Percentiles rank a stretch among this genome's conserved stretches.
phyloP scores from a whole-genome alignment of 129 eudicot genomes.

The Escallonia herrerae region DNA sequence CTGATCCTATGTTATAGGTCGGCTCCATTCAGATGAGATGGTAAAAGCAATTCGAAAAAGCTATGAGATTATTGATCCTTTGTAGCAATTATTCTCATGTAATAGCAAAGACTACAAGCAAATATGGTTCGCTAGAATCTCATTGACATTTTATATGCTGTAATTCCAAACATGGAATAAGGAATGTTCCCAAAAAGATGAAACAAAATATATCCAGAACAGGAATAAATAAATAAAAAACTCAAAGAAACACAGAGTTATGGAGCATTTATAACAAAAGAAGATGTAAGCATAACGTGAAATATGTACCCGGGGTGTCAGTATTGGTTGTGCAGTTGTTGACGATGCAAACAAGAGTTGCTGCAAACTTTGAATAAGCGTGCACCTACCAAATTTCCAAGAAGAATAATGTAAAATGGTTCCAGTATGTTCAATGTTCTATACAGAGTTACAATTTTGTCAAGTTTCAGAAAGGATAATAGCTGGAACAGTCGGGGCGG shows the following conservation, averaged over 20 bases:
- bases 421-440: neutral
- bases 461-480: neutral
- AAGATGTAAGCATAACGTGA: neutral
- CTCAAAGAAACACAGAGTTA: neutral
- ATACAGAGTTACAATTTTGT: conserved; percentile 4
- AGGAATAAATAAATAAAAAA: neutral
- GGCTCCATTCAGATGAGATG: neutral
- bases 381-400: conserved; percentile 50
- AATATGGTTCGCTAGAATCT: neutral
- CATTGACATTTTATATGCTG: neutral
- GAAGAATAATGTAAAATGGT: conserved; percentile 5
- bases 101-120: too few relatives aligned
- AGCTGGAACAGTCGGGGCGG: too few relatives aligned
- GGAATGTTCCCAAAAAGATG: too few relatives aligned
- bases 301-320: conserved; percentile 74
- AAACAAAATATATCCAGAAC: neutral
- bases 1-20: too few relatives aligned
- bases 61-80: too few relatives aligned
- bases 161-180: too few relatives aligned
- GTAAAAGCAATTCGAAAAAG: too few relatives aligned
- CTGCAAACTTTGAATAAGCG: conserved; percentile 88
- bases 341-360: conserved; percentile 92
- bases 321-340: conserved; percentile 90
- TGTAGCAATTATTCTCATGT: too few relatives aligned
- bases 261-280: neutral